Evolutionary conservation across 2,329 filamentous ascomycete genomes (phyloP), one percentile per base, ranked within the genome.

Genomic region (Parastagonospora nodorum): DNA sequence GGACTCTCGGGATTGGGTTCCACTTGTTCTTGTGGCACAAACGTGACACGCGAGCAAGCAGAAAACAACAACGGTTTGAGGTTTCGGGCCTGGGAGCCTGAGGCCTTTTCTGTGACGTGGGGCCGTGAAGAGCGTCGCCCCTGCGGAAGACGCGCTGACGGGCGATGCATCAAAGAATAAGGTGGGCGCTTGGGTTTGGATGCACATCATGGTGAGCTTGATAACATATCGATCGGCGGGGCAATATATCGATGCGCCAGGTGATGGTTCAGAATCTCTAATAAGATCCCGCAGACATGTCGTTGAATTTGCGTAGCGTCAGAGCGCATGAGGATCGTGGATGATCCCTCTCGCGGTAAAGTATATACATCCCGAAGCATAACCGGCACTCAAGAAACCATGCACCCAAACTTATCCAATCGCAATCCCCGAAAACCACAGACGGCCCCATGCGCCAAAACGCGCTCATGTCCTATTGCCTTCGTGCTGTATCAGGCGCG

Each of bases 401-500:
- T 55, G 48, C 53, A 50, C 51, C 62, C 42, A 43, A 56, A 58
- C 56, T 47, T n/a, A n/a, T n/a, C 53, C 54, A 36, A 50, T 43
- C 36, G 45, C 42, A 51, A 46, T 15, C 43, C 27, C 36, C 36
- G 30, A 36, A 24, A 36, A n/a, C 36, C n/a, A 15, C 41, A 28
- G 36, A 28, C 30, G 19, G 37, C 39, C 8, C 31, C 37, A 37
- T 47, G 49, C 42, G 33, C 31, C 38, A 28, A 33, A 46, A 54
- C 50, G 42, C 38, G 33, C 44, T 52, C 32, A 16, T 28, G 16
- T 43, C 32, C 60, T 44, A 68, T 50, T 66, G 60, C 51, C 64
- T 65, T 49, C 60, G 58, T 36, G 77, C 65, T 45, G 72, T 68
- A 38, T 78, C 76, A 55, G 75, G 78, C 14, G 76, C 63, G 61